A percentile compares a stretch with the other conserved stretches of the same genome.
phyloP scores from a whole-genome alignment of 768 basidiomycete species.

The Dioszegia aurantiaca region DNA sequence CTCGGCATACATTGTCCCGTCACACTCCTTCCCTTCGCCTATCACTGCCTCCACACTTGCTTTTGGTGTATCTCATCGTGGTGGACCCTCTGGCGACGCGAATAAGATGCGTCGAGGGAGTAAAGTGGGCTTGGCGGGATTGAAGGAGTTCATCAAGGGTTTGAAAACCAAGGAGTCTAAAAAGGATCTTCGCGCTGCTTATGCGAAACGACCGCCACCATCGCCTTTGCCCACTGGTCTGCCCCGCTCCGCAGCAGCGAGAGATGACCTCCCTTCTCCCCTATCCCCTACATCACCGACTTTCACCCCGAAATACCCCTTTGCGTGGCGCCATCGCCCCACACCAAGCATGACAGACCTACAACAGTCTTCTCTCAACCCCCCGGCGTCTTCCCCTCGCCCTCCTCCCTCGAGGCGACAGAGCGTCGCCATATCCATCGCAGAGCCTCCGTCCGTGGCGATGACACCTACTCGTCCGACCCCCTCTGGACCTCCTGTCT shows the following conservation, averaged over 20 bases:
- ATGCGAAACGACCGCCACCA: neutral
- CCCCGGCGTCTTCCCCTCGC: neutral
- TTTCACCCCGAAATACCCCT: conserved; percentile 4
- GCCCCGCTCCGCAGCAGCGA: neutral
- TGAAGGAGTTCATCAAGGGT: conserved; percentile 37
- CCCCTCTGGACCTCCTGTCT: conserved; percentile 1
- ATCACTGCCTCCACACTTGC: conserved; percentile 18
- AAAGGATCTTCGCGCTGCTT: conserved; percentile 4
- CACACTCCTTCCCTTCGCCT: conserved; percentile 34
- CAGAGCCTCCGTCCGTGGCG: neutral
- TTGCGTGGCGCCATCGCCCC: conserved; percentile 10
- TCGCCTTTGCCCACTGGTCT: conserved; percentile 7
- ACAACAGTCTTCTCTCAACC: neutral
- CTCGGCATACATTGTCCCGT: conserved; percentile 35
- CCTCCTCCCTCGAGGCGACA: neutral
- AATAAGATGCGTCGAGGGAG: conserved; percentile 23
- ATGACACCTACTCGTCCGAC: conserved; percentile 1
- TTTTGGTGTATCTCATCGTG: neutral
- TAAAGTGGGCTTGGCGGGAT: conserved; percentile 37
- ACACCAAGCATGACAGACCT: conserved; percentile 11
- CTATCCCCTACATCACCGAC: conserved; percentile 7
- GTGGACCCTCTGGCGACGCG: neutral
- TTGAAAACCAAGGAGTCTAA: conserved; percentile 12
- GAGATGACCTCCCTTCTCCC: neutral
- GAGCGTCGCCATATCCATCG: neutral